Percentiles rank a stretch among this genome's conserved stretches.
Evolutionary conservation across 1,284 basidiomycete genomes (phyloP).

Genomic region (Xanthoconium separans): DNA sequence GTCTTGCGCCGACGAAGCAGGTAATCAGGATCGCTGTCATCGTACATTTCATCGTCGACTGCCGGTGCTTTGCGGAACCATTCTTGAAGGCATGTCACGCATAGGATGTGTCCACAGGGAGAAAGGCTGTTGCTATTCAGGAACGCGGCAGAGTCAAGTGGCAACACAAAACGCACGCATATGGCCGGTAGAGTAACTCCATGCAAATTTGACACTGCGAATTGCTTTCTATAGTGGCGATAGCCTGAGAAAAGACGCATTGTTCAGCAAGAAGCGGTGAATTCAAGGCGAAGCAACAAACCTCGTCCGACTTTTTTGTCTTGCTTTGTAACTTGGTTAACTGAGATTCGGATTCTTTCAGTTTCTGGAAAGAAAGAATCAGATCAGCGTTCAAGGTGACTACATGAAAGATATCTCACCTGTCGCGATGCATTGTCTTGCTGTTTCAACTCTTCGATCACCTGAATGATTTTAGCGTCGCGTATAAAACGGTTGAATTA

Average conservation of each 20-base stretch:
- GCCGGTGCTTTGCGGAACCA: slow-evolving; percentile 72
- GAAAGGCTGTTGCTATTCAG: slow-evolving; percentile 46
- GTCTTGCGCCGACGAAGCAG: slow-evolving; percentile 60
- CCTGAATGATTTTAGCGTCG: slow-evolving; percentile 22
- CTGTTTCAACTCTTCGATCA: slow-evolving; percentile 28
- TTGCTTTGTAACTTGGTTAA: slow-evolving; percentile 47
- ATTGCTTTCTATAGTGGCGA: slow-evolving; percentile 53
- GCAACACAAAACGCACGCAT: slow-evolving; percentile 47
- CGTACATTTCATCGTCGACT: slow-evolving; percentile 51
- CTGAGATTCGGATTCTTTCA: slow-evolving; percentile 49
- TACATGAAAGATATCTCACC: slow-evolving; percentile 7
- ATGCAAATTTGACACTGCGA: slow-evolving; percentile 75
- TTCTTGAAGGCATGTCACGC: slow-evolving; percentile 64
- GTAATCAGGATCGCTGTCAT: slow-evolving; percentile 50
- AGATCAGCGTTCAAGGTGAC: neutral
- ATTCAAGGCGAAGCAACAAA: slow-evolving; percentile 25
- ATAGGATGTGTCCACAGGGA: slow-evolving; percentile 72
- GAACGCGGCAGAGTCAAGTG: neutral
- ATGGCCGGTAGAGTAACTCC: slow-evolving; percentile 62
- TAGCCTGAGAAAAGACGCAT: slow-evolving; percentile 37
- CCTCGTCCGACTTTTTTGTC: slow-evolving; percentile 55
- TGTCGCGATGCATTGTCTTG: slow-evolving; percentile 23
- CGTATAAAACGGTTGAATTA: neutral
- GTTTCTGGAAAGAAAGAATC: slow-evolving; percentile 35
- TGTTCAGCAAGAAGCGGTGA: neutral